Conservation (phyloP, 2,329 filamentous ascomycete species). For the Epichloe glyceriae region DNA sequence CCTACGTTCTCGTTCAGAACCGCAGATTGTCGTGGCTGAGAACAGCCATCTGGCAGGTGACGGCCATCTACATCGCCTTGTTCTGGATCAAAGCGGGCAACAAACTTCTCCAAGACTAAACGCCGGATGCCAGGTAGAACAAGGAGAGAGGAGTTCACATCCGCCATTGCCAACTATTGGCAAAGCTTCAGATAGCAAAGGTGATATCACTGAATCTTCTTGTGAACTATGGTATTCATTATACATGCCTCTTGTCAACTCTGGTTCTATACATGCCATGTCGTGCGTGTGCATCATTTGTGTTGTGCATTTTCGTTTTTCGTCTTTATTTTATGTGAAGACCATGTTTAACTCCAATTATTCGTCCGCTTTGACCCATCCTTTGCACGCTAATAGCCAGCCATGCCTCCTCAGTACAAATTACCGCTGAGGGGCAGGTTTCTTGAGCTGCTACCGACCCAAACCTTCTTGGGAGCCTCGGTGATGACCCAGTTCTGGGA, state of each 20-base stretch:
- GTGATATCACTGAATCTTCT: too few species aligned
- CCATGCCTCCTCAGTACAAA: background rate
- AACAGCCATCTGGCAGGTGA: slow-evolving; percentile 24
- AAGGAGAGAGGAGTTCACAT: too few species aligned
- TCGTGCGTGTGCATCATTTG: too few species aligned
- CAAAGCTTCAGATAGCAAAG: too few species aligned
- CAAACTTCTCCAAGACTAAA: slow-evolving; percentile 4
- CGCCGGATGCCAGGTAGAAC: too few species aligned
- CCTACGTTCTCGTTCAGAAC: slow-evolving; percentile 32
- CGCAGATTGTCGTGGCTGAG: slow-evolving; percentile 24
- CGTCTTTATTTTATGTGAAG: background rate
- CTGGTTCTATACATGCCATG: background rate
- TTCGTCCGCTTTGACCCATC: background rate
- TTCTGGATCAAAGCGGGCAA: slow-evolving; percentile 30
- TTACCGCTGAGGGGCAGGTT: slow-evolving; percentile 32
- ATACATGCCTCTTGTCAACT: background rate
- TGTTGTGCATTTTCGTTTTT: background rate
- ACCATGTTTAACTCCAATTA: background rate
- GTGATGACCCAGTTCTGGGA: slow-evolving; percentile 75
- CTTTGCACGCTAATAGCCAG: background rate
- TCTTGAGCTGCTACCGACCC: slow-evolving; percentile 41
- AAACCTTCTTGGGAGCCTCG: slow-evolving; percentile 37
- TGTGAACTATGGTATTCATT: too few species aligned
- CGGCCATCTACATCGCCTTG: slow-evolving; percentile 20
- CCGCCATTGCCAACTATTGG: too few species aligned